Percentiles rank a stretch among this genome's conserved stretches.
phyloP scores from a whole-genome alignment of 176 grass and related monocot genomes.

The Otatea glauca region DNA sequence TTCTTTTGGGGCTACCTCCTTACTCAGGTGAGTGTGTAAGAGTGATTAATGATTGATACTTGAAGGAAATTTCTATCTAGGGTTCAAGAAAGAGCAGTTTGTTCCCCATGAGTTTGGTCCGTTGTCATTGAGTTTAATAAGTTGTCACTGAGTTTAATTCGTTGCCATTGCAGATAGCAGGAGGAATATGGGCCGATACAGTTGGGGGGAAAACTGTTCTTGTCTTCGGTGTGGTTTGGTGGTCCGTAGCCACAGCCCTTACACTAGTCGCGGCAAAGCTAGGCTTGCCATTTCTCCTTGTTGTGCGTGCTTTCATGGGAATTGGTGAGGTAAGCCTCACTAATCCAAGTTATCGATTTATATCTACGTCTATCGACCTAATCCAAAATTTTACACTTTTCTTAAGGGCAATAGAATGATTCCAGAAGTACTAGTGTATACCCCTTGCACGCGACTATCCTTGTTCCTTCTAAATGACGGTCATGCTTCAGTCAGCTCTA shows the following conservation, averaged over 20 bases:
- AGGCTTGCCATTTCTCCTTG: slow-evolving; percentile 87
- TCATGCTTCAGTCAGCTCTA: not conserved
- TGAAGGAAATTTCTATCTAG: not conserved
- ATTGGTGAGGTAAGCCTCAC: slow-evolving; percentile 72
- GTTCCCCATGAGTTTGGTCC: not conserved
- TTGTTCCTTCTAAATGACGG: not conserved
- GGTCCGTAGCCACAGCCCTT: slow-evolving; percentile 90
- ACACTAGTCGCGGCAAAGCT: slow-evolving; percentile 80
- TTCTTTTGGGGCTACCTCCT: slow-evolving; percentile 99
- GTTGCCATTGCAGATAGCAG: slow-evolving; percentile 67
- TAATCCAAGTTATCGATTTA: not conserved
- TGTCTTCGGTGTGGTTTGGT: slow-evolving; percentile 89
- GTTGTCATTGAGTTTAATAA: not conserved
- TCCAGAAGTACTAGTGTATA: not conserved
- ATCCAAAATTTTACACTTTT: not conserved
- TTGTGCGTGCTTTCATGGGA: slow-evolving; percentile 92
- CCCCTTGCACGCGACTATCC: not conserved
- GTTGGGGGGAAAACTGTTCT: slow-evolving; percentile 93
- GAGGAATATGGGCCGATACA: slow-evolving; percentile 96
- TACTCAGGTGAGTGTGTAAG: slow-evolving; percentile 61
- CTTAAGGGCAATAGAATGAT: not conserved
- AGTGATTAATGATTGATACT: not conserved
- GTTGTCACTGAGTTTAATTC: not conserved
- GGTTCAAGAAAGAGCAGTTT: not conserved
- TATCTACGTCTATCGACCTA: too few relatives aligned